Percentiles rank a stretch among this genome's conserved stretches.
Evolutionary conservation across 345 rosid genomes (phyloP).

Genomic region (Gossypium mustelinum): DNA sequence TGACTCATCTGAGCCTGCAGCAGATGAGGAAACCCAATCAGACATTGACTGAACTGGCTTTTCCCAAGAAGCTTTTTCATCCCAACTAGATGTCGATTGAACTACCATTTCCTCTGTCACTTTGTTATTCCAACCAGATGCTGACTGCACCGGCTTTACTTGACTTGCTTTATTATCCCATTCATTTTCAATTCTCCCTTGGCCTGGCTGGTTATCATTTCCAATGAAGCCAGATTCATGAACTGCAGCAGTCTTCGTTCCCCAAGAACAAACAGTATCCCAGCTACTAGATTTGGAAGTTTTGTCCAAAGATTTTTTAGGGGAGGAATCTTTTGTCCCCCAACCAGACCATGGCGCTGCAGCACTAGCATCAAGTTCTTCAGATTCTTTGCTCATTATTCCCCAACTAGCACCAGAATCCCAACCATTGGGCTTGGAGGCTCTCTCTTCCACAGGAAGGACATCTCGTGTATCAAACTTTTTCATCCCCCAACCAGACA

Average conservation of each 20-base stretch:
- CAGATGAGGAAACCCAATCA: conserved; percentile 7
- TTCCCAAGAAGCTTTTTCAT: not conserved
- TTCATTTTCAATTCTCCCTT: not conserved
- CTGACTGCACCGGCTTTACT: not conserved
- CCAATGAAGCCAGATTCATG: not conserved
- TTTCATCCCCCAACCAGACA: conserved; percentile 32
- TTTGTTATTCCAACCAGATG: conserved; percentile 11
- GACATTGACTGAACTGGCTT: not conserved
- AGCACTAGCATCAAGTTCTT: conserved; percentile 17
- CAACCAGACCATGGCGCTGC: conserved; percentile 18
- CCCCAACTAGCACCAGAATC: conserved; percentile 11
- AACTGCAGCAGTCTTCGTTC: not conserved
- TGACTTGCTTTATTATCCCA: conserved; percentile 2
- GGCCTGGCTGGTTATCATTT: not conserved
- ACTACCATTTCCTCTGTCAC: not conserved
- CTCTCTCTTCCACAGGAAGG: not conserved
- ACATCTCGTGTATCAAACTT: conserved; percentile 16
- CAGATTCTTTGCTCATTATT: not conserved
- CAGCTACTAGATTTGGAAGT: conserved; percentile 21
- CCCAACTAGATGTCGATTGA: not conserved
- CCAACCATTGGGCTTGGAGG: conserved; percentile 5
- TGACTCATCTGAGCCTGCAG: not conserved
- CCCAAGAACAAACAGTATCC: conserved; percentile 14
- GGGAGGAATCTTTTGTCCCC: conserved; percentile 12
- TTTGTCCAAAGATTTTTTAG: conserved; percentile 14